Base-by-base conservation (phyloP, 129 eudicot species). In the Dittrichia graveolens region DNA sequence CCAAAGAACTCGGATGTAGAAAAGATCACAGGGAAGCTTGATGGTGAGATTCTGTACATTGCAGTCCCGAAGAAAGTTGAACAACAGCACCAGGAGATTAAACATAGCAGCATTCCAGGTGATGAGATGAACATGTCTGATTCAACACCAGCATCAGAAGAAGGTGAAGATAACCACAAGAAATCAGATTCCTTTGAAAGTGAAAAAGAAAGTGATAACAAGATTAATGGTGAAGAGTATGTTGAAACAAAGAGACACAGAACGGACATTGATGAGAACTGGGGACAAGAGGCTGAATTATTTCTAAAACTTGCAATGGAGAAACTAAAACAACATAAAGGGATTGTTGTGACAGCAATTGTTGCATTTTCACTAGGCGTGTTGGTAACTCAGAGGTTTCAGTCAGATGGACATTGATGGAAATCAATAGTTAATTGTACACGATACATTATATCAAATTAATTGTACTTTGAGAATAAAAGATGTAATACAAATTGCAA, bases 361-460 rank as follows among this genome's bases (percentile, higher is more conserved):
- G 49, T 89, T 60, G 86, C 91, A 67, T 89, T 89, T 82, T 79
- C 95, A 3, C 54, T 89, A 8, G 95, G 91, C 19, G 84, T 85
- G 76, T 31, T 83, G 18, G 64, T 89, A 58, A 70, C 81, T 77
- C 87, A 79, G 46, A 89, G 74, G 80, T 85, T 76, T 50, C 85
- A 84, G 71, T 62, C 87, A 37, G 71, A 75, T 76, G 73, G 75
- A 35, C 14, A 68, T 46, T 65, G 49, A 61, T 54, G 46, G 65
- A 64, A 59, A 67, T 57, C 41, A 44, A 45, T 18, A 66, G 9
- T n/a, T n/a, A n/a, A n/a, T 18, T 52, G 64, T 64, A 61, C 39
- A 45, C 49, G 12, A 61, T 62, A 62, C 45, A 68, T 10, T 31
- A 52, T 12, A 24, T 24, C 5, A 8, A 40, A 50, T 53, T 8